Evolutionary conservation across 2,329 filamentous ascomycete genomes (phyloP).

Genomic region (Myrmaecium sp.): DNA sequence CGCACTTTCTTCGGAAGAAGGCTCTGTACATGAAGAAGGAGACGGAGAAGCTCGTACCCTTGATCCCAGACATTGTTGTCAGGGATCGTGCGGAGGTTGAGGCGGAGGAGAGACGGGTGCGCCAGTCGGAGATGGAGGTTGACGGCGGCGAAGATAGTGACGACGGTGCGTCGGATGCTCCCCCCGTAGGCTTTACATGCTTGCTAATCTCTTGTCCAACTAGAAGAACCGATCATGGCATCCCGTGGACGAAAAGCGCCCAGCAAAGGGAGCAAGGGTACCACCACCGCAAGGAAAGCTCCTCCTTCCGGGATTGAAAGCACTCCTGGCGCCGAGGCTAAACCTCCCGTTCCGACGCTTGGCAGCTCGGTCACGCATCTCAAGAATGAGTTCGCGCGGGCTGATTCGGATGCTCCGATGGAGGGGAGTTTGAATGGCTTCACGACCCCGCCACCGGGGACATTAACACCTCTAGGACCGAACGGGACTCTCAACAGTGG

Average conservation of each 20-base stretch:
- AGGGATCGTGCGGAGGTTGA: constrained; percentile 88
- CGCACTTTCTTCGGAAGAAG: constrained; percentile 77
- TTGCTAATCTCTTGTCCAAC: constrained; percentile 4
- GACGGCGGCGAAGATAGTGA: constrained; percentile 83
- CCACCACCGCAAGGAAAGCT: constrained; percentile 49
- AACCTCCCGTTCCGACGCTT: constrained; percentile 46
- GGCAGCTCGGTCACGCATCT: constrained; percentile 31
- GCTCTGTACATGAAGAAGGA: constrained; percentile 94
- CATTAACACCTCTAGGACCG: constrained; percentile 55
- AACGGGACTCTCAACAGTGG: constrained; percentile 48
- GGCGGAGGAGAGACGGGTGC: constrained; percentile 51
- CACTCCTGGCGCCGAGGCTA: constrained; percentile 60
- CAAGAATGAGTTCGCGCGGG: constrained; percentile 35
- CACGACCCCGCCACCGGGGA: constrained; percentile 60
- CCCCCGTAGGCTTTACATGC: neutral
- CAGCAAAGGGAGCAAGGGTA: constrained; percentile 54
- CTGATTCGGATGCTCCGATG: constrained; percentile 56
- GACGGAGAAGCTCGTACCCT: constrained; percentile 84
- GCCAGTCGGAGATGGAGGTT: constrained; percentile 36
- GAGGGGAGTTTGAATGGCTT: constrained; percentile 74
- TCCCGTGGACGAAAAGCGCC: constrained; percentile 81
- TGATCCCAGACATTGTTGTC: constrained; percentile 86
- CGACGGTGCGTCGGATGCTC: constrained; percentile 33
- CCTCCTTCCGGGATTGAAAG: constrained; percentile 58
- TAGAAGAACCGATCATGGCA: constrained; percentile 82